phyloP scores from a whole-genome alignment of 2,329 filamentous ascomycete genomes.

The Ampelomyces quisqualis region DNA sequence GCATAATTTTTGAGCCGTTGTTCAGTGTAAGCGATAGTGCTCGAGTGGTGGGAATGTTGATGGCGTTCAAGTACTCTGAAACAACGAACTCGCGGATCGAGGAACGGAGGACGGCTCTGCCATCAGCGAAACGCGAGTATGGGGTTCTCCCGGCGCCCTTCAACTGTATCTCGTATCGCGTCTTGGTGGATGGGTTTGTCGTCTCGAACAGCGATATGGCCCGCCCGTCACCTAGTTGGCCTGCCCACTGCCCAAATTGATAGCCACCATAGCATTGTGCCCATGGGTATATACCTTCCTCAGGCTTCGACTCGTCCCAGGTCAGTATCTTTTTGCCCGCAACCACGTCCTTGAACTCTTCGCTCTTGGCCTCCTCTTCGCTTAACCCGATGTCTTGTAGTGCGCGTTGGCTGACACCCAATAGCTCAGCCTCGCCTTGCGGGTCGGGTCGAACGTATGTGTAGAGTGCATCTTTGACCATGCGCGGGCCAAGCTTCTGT shows the following conservation, averaged over 20 bases:
- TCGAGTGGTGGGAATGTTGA: slow-evolving; percentile 82
- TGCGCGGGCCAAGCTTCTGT: slow-evolving; percentile 72
- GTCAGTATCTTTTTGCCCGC: slow-evolving; percentile 82
- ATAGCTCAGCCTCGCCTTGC: slow-evolving; percentile 70
- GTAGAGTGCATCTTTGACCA: slow-evolving; percentile 82
- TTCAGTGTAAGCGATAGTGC: slow-evolving; percentile 83
- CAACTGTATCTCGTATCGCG: slow-evolving; percentile 84
- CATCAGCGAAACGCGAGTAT: slow-evolving; percentile 94
- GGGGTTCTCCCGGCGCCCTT: slow-evolving; percentile 93
- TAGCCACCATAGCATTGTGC: slow-evolving; percentile 94
- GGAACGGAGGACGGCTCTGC: slow-evolving; percentile 86
- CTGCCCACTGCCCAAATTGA: slow-evolving; percentile 78
- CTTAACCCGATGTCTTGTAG: slow-evolving; percentile 78
- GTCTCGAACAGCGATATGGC: slow-evolving; percentile 93
- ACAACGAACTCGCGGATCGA: slow-evolving; percentile 94
- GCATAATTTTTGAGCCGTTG: slow-evolving; percentile 58
- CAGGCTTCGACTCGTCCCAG: slow-evolving; percentile 62
- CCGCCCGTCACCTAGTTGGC: slow-evolving; percentile 90
- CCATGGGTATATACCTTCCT: slow-evolving; percentile 81
- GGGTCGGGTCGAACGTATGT: slow-evolving; percentile 85
- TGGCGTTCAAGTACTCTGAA: slow-evolving; percentile 81
- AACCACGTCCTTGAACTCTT: slow-evolving; percentile 75
- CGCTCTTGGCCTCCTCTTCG: slow-evolving; percentile 64
- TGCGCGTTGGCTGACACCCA: slow-evolving; percentile 77
- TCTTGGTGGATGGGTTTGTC: slow-evolving; percentile 70